Conservation (phyloP, 805 yeast genomes). For the Scheffersomyces spartinae region DNA sequence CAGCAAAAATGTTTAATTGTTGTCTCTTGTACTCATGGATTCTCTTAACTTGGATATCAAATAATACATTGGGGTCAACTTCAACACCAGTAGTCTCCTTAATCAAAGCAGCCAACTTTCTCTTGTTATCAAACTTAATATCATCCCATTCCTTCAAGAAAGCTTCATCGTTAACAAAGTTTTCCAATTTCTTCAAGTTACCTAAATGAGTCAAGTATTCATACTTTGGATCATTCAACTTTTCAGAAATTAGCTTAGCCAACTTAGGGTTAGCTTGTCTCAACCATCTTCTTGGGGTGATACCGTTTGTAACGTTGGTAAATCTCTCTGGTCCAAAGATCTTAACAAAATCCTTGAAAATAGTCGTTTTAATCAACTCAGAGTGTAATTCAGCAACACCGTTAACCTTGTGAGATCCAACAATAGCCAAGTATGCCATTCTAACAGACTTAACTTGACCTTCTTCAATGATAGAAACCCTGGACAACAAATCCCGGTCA, state of each 20-base stretch:
- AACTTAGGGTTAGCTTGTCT: constrained; percentile 84
- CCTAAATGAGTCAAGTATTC: constrained; percentile 60
- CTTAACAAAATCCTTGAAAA: constrained; percentile 80
- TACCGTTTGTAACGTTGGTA: constrained; percentile 88
- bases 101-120: constrained; percentile 52
- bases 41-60: constrained; percentile 89
- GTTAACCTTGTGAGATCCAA: constrained; percentile 87
- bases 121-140: constrained; percentile 62
- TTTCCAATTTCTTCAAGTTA: constrained; percentile 52
- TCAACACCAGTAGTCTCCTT: constrained; percentile 52
- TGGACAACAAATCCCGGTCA: constrained; percentile 50
- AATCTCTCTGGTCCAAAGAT: constrained; percentile 76
- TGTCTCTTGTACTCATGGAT: constrained; percentile 95
- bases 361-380: constrained; percentile 78
- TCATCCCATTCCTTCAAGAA: constrained; percentile 63
- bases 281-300: constrained; percentile 95
- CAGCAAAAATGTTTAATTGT: constrained; percentile 85
- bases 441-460: constrained; percentile 69
- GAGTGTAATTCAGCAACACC: constrained; percentile 96
- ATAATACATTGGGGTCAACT: constrained; percentile 63
- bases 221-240: constrained; percentile 53
- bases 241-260: constrained; percentile 60
- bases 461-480: constrained; percentile 83
- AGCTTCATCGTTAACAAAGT: constrained; percentile 52
- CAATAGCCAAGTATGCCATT: constrained; percentile 85